Evolutionary conservation across 768 basidiomycete species (phyloP).

Genomic region (Thelephora aurantiotincta): DNA sequence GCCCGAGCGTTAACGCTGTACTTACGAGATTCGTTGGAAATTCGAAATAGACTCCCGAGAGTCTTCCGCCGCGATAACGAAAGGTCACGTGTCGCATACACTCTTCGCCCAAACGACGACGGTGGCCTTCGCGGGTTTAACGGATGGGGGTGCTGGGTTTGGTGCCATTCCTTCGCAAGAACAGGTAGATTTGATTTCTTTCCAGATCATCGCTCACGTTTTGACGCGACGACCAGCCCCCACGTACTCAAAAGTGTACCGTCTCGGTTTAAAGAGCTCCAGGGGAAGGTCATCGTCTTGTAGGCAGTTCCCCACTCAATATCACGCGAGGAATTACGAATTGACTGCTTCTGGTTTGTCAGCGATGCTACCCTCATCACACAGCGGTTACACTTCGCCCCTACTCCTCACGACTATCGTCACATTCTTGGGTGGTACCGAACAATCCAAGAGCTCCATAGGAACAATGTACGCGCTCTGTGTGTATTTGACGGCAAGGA

Average conservation of each 20-base stretch:
- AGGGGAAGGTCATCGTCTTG: conserved; percentile 66
- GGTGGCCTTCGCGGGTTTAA: too few relatives aligned
- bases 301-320: conserved; percentile 19
- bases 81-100: too few relatives aligned
- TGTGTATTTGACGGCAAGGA: conserved; percentile 74
- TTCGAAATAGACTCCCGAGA: too few relatives aligned
- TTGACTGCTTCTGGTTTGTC: conserved; percentile 6
- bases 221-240: conserved; percentile 29
- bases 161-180: conserved; percentile 52
- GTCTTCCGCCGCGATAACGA: too few relatives aligned
- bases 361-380: conserved; percentile 84
- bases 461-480: conserved; percentile 40
- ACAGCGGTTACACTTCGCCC: conserved; percentile 66
- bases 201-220: neutral
- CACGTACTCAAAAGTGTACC: conserved; percentile 50
- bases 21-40: too few relatives aligned
- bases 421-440: conserved; percentile 75
- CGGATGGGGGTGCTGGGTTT: conserved; percentile 62
- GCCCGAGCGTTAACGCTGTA: too few relatives aligned
- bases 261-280: conserved; percentile 42
- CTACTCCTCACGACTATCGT: conserved; percentile 42
- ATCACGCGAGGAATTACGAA: conserved; percentile 4
- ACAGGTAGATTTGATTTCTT: conserved; percentile 29
- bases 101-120: too few relatives aligned
- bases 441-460: conserved; percentile 46